Evolutionary conservation across 2,329 filamentous ascomycete genomes (phyloP).

Genomic region (Fusarium xylarioides): DNA sequence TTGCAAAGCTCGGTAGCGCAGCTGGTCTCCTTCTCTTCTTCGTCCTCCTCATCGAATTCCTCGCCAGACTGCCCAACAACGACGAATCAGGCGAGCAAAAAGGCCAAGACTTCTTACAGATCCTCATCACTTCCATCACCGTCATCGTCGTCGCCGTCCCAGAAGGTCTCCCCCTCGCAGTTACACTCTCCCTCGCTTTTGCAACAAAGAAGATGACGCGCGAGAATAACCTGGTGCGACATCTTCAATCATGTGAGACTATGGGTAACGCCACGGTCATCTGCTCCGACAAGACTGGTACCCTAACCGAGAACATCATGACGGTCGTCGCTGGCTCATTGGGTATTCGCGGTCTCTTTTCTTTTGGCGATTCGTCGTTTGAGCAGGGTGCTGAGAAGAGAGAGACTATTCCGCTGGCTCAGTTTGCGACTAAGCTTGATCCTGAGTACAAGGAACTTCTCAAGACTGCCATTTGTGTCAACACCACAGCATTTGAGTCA

Average conservation of each 20-base stretch:
- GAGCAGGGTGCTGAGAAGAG: constrained; percentile 27
- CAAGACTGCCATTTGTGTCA: constrained; percentile 57
- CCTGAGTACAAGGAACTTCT: constrained; percentile 26
- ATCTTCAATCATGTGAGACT: constrained; percentile 73
- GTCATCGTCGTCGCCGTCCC: constrained; percentile 74
- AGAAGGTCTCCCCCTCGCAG: constrained; percentile 72
- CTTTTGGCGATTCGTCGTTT: constrained; percentile 57
- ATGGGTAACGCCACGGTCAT: constrained; percentile 79
- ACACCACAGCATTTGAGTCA: constrained; percentile 65
- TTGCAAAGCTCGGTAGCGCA: constrained; percentile 61
- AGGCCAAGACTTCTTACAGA: constrained; percentile 64
- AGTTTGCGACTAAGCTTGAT: constrained; percentile 21
- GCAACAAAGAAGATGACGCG: constrained; percentile 74
- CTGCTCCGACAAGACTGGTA: constrained; percentile 70
- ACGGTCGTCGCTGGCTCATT: constrained; percentile 73
- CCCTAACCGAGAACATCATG: constrained; percentile 71
- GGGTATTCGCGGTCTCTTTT: constrained; percentile 19
- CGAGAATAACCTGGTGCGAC: constrained; percentile 74
- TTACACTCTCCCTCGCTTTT: constrained; percentile 73
- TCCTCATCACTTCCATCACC: constrained; percentile 71
- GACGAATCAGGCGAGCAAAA: constrained; percentile 62
- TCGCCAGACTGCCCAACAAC: constrained; percentile 67
- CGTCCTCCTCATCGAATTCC: constrained; percentile 81
- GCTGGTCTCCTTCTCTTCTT: constrained; percentile 78
- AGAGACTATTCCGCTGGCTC: constrained; percentile 1